Base-by-base conservation (phyloP, 2,329 filamentous ascomycete species). In the Fusarium pininemorale region DNA sequence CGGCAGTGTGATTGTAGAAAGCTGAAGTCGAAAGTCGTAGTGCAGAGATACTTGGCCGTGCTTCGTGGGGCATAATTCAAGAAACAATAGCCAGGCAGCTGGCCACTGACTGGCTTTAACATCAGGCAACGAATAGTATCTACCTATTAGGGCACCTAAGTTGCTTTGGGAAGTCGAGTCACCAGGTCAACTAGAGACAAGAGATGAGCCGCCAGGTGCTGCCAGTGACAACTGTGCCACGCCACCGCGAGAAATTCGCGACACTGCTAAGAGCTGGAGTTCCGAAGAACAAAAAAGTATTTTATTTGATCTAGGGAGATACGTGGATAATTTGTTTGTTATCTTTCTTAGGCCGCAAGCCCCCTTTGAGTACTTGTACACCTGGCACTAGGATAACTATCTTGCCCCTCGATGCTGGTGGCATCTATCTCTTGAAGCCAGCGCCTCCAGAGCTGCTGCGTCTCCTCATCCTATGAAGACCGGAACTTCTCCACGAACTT, bases 381-480 rank as follows among this genome's bases (percentile, higher is more conserved):
- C 63, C 70, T 69, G 45, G 50, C 51, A 53, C 61, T 75, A 72
- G 69, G 69, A 76, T 73, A 38, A 30, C 10, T 26, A 71, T 69
- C 41, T 70, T 55, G 73, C 63, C 66, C 63, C 63, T 75, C 45
- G 62, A 66, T 51, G 64, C 54, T 39, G 57, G 37, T 70, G 69
- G 66, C 58, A 70, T 57, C 41, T 32, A 50, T 61, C 30, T 50
- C 35, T 47, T 63, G 58, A 68, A 66, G 67, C 76, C 74, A 75
- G 57, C 39, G 54, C 66, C 74, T 64, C 70, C 66, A 75, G 68
- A 77, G 69, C 71, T 70, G 71, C 66, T 77, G 66, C 66, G 73
- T 74, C 69, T 75, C 76, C 76, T 79, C 76, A 78, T 81, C 73
- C 75, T 80, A 80, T 75, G 77, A 78, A 78, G 76, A 76, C 70